phyloP scores from a whole-genome alignment of 805 yeast genomes.

The Schwanniomyces yamadae region DNA sequence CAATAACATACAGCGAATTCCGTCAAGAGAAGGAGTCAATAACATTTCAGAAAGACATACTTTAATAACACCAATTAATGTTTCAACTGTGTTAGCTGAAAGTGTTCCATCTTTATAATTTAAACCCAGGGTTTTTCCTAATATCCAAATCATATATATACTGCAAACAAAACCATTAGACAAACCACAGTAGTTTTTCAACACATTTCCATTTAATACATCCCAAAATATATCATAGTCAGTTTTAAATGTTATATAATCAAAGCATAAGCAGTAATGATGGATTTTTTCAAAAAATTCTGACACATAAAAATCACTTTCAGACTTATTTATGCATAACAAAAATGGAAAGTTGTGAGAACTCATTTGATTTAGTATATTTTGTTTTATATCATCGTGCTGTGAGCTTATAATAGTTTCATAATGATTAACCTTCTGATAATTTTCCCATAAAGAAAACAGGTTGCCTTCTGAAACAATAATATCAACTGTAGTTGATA shows the following conservation, averaged over 20 bases:
- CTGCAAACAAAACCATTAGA: slow-evolving; percentile 29
- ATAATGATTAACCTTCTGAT: neutral
- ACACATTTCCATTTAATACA: slow-evolving; percentile 1
- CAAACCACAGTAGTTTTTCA: neutral
- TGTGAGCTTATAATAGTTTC: neutral
- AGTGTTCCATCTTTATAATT: slow-evolving; percentile 8
- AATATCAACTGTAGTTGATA: neutral
- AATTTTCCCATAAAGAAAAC: neutral
- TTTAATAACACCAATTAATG: slow-evolving; percentile 42
- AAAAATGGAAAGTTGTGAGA: slow-evolving; percentile 2
- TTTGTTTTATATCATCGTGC: neutral
- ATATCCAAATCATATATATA: slow-evolving; percentile 47
- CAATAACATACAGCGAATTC: slow-evolving; percentile 42
- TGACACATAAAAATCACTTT: slow-evolving; percentile 2
- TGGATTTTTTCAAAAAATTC: slow-evolving; percentile 4
- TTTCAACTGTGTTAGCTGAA: slow-evolving; percentile 23
- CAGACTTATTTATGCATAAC: neutral
- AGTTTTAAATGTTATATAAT: neutral
- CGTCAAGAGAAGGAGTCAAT: slow-evolving; percentile 43
- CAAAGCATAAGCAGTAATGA: slow-evolving; percentile 3
- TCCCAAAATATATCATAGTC: slow-evolving; percentile 5
- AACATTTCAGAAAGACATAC: slow-evolving; percentile 43
- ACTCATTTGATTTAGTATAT: neutral
- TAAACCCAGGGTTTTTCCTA: slow-evolving; percentile 23
- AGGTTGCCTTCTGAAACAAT: neutral